Percentiles rank a stretch among this genome's conserved stretches.
Evolutionary conservation across 1,284 basidiomycete genomes (phyloP).

Genomic region (Sphaerobolus stellatus): DNA sequence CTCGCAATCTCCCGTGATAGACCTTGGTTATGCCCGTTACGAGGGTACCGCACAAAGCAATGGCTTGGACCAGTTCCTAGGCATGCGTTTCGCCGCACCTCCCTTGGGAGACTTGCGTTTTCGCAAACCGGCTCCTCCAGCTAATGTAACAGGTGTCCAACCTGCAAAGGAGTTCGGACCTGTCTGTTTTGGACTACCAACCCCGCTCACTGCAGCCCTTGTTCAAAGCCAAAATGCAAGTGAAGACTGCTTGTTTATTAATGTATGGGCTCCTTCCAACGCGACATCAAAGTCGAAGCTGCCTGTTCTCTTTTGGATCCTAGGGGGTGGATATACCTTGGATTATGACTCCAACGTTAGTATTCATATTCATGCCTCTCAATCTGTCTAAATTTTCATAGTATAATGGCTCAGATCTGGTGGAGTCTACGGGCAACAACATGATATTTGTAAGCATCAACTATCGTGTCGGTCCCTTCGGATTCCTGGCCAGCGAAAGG

Average conservation of each 20-base stretch:
- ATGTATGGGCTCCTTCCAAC: conserved; percentile 33
- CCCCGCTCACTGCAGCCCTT: conserved; percentile 8
- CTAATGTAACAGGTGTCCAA: conserved; percentile 2
- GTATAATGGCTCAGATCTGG: conserved; percentile 12
- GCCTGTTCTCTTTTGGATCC: conserved; percentile 35
- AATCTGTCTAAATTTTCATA: background rate
- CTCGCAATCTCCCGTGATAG: conserved; percentile 10
- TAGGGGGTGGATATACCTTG: conserved; percentile 33
- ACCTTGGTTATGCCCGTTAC: conserved; percentile 17
- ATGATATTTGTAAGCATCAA: conserved; percentile 33
- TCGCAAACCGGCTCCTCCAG: conserved; percentile 18
- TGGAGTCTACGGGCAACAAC: conserved; percentile 19
- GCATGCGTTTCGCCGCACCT: conserved; percentile 29
- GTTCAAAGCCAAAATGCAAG: conserved; percentile 13
- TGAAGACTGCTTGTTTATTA: conserved; percentile 40
- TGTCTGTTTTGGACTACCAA: background rate
- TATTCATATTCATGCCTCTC: background rate
- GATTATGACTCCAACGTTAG: conserved; percentile 10
- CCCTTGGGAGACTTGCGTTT: conserved; percentile 26
- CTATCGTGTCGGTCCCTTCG: conserved; percentile 36
- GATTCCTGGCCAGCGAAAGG: conserved; percentile 28
- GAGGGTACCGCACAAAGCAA: conserved; percentile 16
- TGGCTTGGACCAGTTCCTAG: conserved; percentile 20
- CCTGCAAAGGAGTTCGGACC: background rate
- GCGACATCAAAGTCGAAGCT: conserved; percentile 16